Base-by-base conservation (phyloP, 2,329 filamentous ascomycete genomes). In the Fusarium sp. region DNA sequence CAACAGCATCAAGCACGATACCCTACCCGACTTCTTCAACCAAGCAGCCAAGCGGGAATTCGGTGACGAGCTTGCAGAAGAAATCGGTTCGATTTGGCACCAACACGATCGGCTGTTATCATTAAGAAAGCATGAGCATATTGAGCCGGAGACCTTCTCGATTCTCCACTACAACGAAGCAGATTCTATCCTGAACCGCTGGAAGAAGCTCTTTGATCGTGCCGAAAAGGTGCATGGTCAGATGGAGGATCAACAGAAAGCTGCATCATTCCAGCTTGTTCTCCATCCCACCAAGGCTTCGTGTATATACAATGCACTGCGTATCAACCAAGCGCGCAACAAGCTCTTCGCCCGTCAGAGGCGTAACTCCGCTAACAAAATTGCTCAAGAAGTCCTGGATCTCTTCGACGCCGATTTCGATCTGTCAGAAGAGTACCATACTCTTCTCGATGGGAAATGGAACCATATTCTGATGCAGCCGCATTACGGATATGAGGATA, bases 161-260 rank as follows among this genome's bases (percentile, higher is more conserved):
- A 69, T 87, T 0, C 75, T 88, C n/a, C 84, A 90, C 77, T 88
- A 89, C 71, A 79, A 84, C 40, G 88, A 90, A 74, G 87, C 85
- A 0, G 85, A 89, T 42, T 78, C 66, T 0, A 80, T 88, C 3
- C 73, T 87, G 2, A 71, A 76, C 0, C 80, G 83, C 25, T 89
- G 87, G 87, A 73, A 80, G 20, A 66, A 78, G 0, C 79, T 89
- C 25, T 78, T 80, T 1, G 69, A 77, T 1, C 75, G 78, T 11
- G 85, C 86, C 0, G 75, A 84, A 45, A 72, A 70, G 0, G 71
- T 87, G 0, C 81, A 85, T 48, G 73, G 79, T 18, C 75, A 73
- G 4, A 74, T 88, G 4, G 71, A 80, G 0, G 74, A 77, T 0
- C 78, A 78, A 0, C 78, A 82, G 7, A 83, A 84, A 43, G 79